Conservation (phyloP, 2,329 filamentous ascomycete genomes). For the Venturia oleaginea region DNA sequence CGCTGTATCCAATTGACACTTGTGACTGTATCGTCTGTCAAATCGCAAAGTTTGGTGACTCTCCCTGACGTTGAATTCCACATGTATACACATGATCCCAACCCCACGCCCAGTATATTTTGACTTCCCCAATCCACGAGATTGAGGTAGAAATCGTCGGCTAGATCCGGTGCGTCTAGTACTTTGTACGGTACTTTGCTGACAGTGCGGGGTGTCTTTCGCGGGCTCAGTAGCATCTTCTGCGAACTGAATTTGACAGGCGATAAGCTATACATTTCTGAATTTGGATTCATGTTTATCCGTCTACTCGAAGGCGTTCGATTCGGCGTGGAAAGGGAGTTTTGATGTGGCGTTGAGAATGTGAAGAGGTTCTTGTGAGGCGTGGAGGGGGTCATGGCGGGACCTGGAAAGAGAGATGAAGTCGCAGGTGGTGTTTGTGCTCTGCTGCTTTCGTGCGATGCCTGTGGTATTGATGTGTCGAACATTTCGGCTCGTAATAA, state of each 20-base stretch:
- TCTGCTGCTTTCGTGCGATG: conserved; percentile 50
- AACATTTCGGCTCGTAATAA: conserved; percentile 87
- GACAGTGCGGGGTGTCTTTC: conserved; percentile 79
- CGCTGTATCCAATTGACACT: conserved; percentile 98
- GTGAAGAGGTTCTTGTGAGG: conserved; percentile 96
- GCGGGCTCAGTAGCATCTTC: conserved; percentile 81
- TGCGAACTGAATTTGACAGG: conserved; percentile 90
- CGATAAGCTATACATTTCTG: conserved; percentile 91
- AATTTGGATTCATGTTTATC: conserved; percentile 78
- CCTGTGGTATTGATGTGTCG: conserved; percentile 54
- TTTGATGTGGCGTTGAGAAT: conserved; percentile 51
- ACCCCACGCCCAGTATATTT: conserved; percentile 84
- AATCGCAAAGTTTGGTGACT: conserved; percentile 87
- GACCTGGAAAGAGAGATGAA: conserved; percentile 58
- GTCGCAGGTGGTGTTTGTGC: conserved; percentile 69
- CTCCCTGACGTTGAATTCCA: conserved; percentile 91
- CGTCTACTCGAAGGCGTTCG: conserved; percentile 83
- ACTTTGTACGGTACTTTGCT: conserved; percentile 98
- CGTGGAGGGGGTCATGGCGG: conserved; percentile 76
- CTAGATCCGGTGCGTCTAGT: conserved; percentile 87
- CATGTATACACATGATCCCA: conserved; percentile 93
- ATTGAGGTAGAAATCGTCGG: conserved; percentile 96
- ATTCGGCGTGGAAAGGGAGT: conserved; percentile 68
- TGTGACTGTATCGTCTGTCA: conserved; percentile 88
- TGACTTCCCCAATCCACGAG: conserved; percentile 96